Base-by-base conservation (phyloP, 202 grass and related monocot genomes). In the Schoenoplectus tabernaemontani region DNA sequence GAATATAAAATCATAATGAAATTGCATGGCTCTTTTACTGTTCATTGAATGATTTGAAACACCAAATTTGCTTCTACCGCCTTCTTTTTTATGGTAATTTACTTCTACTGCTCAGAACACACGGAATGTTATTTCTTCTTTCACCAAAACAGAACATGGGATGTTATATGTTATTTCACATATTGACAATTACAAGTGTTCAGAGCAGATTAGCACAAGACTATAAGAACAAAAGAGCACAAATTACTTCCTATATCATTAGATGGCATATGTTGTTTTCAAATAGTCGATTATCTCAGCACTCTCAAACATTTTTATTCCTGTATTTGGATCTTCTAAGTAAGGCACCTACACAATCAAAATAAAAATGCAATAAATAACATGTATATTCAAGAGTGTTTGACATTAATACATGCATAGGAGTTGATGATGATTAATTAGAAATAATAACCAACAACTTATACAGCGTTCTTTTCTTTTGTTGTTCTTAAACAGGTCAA, bases 261-360 rank as follows among this genome's bases (percentile, higher is more conserved):
- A 89, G 66, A 77, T 47, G 8, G 84, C 61, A 38, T 94, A 94
- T 68, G 91, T 92, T 62, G 83, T 75, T 81, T 78, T 92, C 61
- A 98, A 84, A 71, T 94, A 98, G 9, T 92, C 83, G 17, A 91
- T 71, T 33, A 98, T 98, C 15, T 87, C 90, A 38, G 89, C 88
- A 82, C 95, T 98, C 48, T 98, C 95, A 9, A 98, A 98, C 95
- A 90, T 92, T 82, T 98, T 88, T 39, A 98, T 92, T 82, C 89
- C 95, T 0, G 95, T 94, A 83, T 98, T 98, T 4, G 86, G 91
- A 90, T 98, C 95, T 78, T 98, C 91, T 36, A 98, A 83, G 80
- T 87, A 98, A 83, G 95, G 95, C 2, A 42, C 95, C 95, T 98
- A 87, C 17, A 23, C 54, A 82, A 24, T n/a, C 62, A 64, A 67